A percentile compares a stretch with the other conserved stretches of the same genome.
These are phyloP conservation scores for Mucor racemosus DNA, from an alignment of 371 early-diverging fungal genomes.

Conservation along the genomic window DNA sequence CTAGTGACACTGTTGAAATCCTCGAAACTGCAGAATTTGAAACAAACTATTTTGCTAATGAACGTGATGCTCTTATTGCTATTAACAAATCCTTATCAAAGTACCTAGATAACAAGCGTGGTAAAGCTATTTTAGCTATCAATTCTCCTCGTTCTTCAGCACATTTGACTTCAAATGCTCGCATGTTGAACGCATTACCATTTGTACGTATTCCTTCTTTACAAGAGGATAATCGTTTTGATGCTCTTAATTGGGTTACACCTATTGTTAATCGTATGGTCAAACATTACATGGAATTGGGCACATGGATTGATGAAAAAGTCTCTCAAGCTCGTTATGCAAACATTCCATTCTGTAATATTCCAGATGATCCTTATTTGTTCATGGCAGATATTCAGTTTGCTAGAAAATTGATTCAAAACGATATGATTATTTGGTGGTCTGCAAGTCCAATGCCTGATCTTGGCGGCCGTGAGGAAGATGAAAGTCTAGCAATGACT, in stretches of 20 bases:
- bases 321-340: constrained; percentile 81
- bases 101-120: constrained; percentile 66
- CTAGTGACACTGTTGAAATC: constrained; percentile 56
- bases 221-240: constrained; percentile 63
- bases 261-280: constrained; percentile 73
- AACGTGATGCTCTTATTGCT: constrained; percentile 60
- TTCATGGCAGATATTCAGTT: constrained; percentile 85
- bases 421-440: constrained; percentile 92
- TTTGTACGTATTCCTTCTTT: constrained; percentile 67
- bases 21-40: constrained; percentile 54
- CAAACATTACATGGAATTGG: constrained; percentile 70
- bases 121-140: constrained; percentile 74
- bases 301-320: constrained; percentile 76
- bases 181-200: constrained; percentile 70
- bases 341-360: constrained; percentile 90
- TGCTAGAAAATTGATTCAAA: constrained; percentile 74
- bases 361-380: constrained; percentile 78
- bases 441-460: constrained; percentile 82
- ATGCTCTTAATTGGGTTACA: constrained; percentile 88
- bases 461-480: constrained; percentile 89
- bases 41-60: constrained; percentile 50
- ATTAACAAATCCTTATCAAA: constrained; percentile 56
- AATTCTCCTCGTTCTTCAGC: constrained; percentile 59
- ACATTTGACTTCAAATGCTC: constrained; percentile 57
- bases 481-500: constrained; percentile 67